Base-by-base conservation (phyloP, 2,329 filamentous ascomycete genomes). In the Aspergillus carbonarius region DNA sequence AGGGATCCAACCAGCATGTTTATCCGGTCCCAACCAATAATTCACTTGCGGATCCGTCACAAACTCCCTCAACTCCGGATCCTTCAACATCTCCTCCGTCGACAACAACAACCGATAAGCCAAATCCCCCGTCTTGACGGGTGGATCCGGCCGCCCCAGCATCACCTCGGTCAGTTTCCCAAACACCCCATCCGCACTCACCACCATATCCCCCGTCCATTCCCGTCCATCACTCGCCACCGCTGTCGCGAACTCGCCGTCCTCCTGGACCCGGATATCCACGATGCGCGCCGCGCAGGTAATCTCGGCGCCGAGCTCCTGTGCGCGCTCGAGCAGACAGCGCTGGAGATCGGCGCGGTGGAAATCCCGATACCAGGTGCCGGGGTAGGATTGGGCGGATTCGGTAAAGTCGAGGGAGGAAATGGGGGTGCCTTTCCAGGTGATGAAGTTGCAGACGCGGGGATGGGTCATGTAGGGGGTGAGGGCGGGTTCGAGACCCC, bases 31-130 rank as follows among this genome's bases (percentile, higher is more conserved):
- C 23, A 84, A 68, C 82, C 83, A 84, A 62, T 83, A 81, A 61
- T 83, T 79, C 2, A 84, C 79, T 34, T 78, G 75, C 2, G 82
- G 81, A 13, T 79, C 72, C 4, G 74, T 68, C 0, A 83, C 76
- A 20, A 82, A 77, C 1, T 72, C 65, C 3, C 66, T 70, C 13
- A 85, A 68, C 39, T 82, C 80, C 1, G 77, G 76, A 59, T 80
- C 70, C 47, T 81, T 76, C 3, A 72, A 72, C 70, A 85, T 80
- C 47, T 82, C 76, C 27, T 79, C 72, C 2, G 78, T 77, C 4
- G 76, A 75, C 12, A 85, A 69, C 6, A 83, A 70, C 48, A 85
- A 75, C 5, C 83, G 79, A 67, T 85, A 86, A 1, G 83, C 83
- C 30, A 85, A 68, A 66, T 86, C 83, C 1, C 83, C 83, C 0